A percentile compares a stretch with the other conserved stretches of the same genome.
These are phyloP conservation scores for Suillus subaureus DNA, from an alignment of 768 basidiomycete species.

Conservation along the genomic window DNA sequence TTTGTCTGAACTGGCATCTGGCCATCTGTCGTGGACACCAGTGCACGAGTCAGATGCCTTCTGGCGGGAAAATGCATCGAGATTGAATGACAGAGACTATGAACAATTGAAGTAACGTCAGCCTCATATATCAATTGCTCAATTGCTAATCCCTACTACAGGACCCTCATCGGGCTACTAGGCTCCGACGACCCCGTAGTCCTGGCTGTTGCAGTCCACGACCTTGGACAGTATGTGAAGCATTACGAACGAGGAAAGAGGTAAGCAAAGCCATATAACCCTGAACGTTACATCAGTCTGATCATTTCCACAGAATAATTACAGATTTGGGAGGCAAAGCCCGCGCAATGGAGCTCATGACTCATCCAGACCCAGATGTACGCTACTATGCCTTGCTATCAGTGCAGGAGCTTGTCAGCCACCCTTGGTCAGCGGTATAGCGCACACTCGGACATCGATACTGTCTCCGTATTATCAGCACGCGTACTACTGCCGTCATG, in stretches of 20 bases:
- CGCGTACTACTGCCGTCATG: neutral
- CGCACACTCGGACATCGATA: neutral
- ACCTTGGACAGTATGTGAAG: slow-evolving; percentile 93
- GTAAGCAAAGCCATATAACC: slow-evolving; percentile 44
- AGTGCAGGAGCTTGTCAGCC: slow-evolving; percentile 90
- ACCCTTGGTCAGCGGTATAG: slow-evolving; percentile 72
- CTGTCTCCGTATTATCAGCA: neutral
- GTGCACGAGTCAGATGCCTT: slow-evolving; percentile 96
- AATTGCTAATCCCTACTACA: slow-evolving; percentile 32
- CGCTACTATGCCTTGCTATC: slow-evolving; percentile 90
- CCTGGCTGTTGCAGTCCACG: slow-evolving; percentile 90
- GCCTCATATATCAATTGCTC: neutral
- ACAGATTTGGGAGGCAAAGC: slow-evolving; percentile 87
- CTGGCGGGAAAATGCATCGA: slow-evolving; percentile 94
- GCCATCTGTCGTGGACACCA: slow-evolving; percentile 93
- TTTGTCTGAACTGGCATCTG: slow-evolving; percentile 83
- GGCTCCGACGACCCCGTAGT: slow-evolving; percentile 70
- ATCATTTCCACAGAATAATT: slow-evolving; percentile 53
- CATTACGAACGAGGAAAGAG: slow-evolving; percentile 91
- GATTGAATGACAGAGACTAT: slow-evolving; percentile 82
- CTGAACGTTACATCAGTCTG: neutral
- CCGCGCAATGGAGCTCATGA: slow-evolving; percentile 91
- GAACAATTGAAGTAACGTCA: slow-evolving; percentile 76
- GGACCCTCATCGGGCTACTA: slow-evolving; percentile 74
- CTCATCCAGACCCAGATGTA: slow-evolving; percentile 84